These are phyloP conservation scores for Rosellinia necatrix DNA, from an alignment of 2,329 filamentous ascomycete species.

Conservation along the genomic window DNA sequence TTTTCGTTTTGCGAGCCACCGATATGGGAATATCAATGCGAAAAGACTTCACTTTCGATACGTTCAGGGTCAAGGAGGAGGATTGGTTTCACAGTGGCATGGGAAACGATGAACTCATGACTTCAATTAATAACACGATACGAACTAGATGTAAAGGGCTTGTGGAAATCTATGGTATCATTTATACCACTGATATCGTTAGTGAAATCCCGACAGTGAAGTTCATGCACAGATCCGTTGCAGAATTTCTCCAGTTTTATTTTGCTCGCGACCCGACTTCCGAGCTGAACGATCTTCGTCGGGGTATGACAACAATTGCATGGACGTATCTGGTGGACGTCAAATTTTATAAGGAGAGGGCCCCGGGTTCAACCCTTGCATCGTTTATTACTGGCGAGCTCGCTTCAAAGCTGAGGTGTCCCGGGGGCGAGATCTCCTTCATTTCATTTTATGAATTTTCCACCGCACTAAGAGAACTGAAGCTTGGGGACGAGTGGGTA, in stretches of 20 bases:
- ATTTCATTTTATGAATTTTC: background rate
- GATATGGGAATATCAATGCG: background rate
- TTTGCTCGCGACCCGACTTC: background rate
- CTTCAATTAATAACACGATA: background rate
- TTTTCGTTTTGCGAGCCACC: background rate
- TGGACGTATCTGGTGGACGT: background rate
- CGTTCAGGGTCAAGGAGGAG: background rate
- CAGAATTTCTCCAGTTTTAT: slow-evolving; percentile 6
- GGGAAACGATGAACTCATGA: background rate
- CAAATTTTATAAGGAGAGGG: background rate
- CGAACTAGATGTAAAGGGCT: slow-evolving; percentile 1
- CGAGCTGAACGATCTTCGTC: background rate
- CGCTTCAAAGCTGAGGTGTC: background rate
- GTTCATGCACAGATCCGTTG: slow-evolving; percentile 6
- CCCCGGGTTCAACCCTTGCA: background rate
- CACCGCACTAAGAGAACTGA: background rate
- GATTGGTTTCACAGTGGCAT: background rate
- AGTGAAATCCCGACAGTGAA: background rate
- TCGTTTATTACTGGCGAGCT: background rate
- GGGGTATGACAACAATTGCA: background rate
- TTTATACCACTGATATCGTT: too few relatives aligned
- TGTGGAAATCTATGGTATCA: too few relatives aligned
- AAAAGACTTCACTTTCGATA: background rate
- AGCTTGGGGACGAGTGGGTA: background rate
- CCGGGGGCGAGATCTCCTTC: background rate